A percentile compares a stretch with the other conserved stretches of the same genome.
Conservation (phyloP, 345 rosid species). For the Hypericum androsaemum region DNA sequence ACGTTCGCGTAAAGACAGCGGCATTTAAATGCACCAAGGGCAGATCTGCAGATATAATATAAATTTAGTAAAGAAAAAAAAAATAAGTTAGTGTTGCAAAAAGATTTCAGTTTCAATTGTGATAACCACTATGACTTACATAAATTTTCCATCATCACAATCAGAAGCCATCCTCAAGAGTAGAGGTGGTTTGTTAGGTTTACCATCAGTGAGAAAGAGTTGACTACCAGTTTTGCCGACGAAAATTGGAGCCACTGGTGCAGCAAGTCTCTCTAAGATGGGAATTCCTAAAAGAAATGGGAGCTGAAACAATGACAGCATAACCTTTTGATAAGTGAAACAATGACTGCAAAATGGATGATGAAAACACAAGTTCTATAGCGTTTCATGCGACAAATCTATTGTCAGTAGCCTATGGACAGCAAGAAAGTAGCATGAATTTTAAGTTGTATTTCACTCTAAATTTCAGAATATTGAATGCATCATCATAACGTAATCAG, state of each 20-base stretch:
- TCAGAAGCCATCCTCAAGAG: conserved; percentile 87
- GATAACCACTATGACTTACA: conserved; percentile 39
- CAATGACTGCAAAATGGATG: background rate
- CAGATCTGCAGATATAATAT: conserved; percentile 36
- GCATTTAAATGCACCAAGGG: conserved; percentile 69
- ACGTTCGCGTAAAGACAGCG: conserved; percentile 83
- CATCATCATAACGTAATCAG: too few relatives aligned
- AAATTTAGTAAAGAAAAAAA: conserved; percentile 9
- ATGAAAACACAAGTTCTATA: background rate
- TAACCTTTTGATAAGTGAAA: background rate
- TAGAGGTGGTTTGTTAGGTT: conserved; percentile 74
- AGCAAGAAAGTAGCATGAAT: too few relatives aligned
- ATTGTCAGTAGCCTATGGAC: too few relatives aligned
- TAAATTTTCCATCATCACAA: conserved; percentile 54
- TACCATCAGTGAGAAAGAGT: conserved; percentile 78
- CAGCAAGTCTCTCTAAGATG: conserved; percentile 72
- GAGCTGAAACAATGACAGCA: conserved; percentile 36
- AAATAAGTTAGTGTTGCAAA: conserved; percentile 6
- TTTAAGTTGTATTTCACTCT: too few relatives aligned
- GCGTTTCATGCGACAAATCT: too few relatives aligned
- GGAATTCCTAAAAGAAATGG: conserved; percentile 90
- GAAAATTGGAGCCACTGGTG: conserved; percentile 67
- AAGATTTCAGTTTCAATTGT: conserved; percentile 4
- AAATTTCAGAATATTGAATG: too few relatives aligned
- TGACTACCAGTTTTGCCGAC: conserved; percentile 84